phyloP scores from a whole-genome alignment of 345 rosid species.

The Lumnitzera littorea region DNA sequence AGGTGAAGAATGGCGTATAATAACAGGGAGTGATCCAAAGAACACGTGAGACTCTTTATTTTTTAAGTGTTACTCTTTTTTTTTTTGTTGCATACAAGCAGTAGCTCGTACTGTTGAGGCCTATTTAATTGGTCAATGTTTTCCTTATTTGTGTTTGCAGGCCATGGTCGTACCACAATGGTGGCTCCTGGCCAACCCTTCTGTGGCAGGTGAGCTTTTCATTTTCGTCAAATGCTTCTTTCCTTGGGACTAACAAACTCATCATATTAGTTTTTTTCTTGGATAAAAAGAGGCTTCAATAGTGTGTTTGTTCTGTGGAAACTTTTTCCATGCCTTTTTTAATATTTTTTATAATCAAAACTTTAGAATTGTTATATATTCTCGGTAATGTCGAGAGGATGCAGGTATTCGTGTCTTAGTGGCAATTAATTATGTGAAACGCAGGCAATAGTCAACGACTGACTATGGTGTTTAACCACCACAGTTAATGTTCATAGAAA shows the following conservation, averaged over 20 bases:
- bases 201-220: slow-evolving; percentile 69
- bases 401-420: too few species aligned
- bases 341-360: too few species aligned
- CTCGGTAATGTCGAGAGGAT: too few species aligned
- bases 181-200: slow-evolving; percentile 98
- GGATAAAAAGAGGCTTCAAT: neutral
- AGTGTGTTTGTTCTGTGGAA: too few species aligned
- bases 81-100: neutral
- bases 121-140: slow-evolving; percentile 5
- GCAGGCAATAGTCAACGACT: too few species aligned
- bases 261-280: neutral
- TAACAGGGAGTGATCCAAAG: slow-evolving; percentile 97
- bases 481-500: too few species aligned
- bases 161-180: slow-evolving; percentile 98
- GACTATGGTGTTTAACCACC: too few species aligned
- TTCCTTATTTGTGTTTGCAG: slow-evolving; percentile 28
- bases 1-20: slow-evolving; percentile 85
- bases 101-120: neutral
- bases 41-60: slow-evolving; percentile 61
- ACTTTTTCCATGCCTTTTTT: too few species aligned
- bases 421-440: too few species aligned
- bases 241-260: neutral
- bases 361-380: too few species aligned
- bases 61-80: neutral
- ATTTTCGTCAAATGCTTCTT: neutral